Evolutionary conservation across 306 rosid species (phyloP).

Genomic region (Cicer cuneatum): DNA sequence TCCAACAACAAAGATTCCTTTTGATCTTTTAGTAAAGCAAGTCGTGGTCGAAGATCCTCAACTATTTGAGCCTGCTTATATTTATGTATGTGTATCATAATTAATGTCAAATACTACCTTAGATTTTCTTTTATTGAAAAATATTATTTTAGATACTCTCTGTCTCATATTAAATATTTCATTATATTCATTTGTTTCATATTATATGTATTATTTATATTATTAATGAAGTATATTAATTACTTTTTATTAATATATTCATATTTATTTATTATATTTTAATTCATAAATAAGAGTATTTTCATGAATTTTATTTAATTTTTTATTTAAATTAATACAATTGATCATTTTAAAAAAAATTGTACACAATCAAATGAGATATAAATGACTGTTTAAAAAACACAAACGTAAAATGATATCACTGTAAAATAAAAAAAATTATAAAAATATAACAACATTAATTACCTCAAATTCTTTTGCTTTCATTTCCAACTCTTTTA

Average conservation of each 20-base stretch:
- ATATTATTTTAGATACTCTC: too few relatives aligned
- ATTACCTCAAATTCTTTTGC: neutral
- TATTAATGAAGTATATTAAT: too few relatives aligned
- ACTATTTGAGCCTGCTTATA: slow-evolving; percentile 52
- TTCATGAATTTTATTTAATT: too few relatives aligned
- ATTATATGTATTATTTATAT: too few relatives aligned
- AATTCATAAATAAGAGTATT: too few relatives aligned
- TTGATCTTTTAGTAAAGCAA: slow-evolving; percentile 32
- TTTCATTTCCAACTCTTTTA: neutral
- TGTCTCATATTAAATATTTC: too few relatives aligned
- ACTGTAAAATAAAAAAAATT: neutral
- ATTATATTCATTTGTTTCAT: too few relatives aligned
- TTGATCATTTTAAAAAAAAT: too few relatives aligned
- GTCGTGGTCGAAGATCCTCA: slow-evolving; percentile 41
- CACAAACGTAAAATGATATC: neutral
- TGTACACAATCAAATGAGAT: too few relatives aligned
- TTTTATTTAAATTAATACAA: too few relatives aligned
- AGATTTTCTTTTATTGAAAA: neutral
- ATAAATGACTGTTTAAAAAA: neutral
- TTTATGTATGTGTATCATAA: neutral
- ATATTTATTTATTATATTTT: too few relatives aligned
- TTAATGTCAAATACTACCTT: neutral
- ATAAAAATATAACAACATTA: neutral
- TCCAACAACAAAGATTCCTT: slow-evolving; percentile 46
- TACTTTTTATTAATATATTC: too few relatives aligned